Conservation (phyloP, 1,284 basidiomycete species). For the Apiotrichum sp. region DNA sequence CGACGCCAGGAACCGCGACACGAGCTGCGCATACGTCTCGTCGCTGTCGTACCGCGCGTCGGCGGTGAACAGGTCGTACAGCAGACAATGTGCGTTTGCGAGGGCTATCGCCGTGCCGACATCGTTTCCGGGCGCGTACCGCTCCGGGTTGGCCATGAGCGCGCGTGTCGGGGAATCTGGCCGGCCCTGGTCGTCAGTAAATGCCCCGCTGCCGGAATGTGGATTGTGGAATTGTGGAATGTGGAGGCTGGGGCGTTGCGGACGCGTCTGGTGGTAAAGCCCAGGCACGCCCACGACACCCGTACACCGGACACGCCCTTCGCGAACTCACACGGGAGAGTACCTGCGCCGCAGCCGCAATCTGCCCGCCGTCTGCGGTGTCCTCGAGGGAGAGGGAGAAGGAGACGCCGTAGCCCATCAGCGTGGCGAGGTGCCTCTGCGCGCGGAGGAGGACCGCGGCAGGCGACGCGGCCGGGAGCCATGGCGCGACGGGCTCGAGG, state of each 20-base stretch:
- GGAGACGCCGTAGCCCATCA: not conserved
- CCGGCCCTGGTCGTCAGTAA: not conserved
- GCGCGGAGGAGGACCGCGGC: no score
- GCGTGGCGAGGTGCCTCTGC: not conserved
- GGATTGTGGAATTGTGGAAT: not conserved
- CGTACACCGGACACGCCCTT: no score
- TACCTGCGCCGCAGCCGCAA: not conserved
- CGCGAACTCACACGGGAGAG: not conserved
- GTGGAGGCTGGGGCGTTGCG: not conserved
- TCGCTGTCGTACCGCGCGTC: slow-evolving; percentile 5
- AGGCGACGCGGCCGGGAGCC: no score
- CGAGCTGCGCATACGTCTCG: slow-evolving; percentile 4
- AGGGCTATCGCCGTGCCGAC: slow-evolving; percentile 6
- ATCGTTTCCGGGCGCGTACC: not conserved
- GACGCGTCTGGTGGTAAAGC: no score
- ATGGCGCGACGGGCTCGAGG: no score
- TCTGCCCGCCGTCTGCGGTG: not conserved
- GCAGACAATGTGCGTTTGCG: slow-evolving; percentile 8
- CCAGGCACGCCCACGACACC: no score
- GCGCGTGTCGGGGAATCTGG: slow-evolving; percentile 2
- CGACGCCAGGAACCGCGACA: slow-evolving; percentile 2
- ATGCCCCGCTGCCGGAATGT: not conserved
- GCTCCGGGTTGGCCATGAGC: not conserved
- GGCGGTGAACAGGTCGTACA: slow-evolving; percentile 9
- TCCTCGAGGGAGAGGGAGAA: not conserved